Evolutionary conservation across 108 stramenopile genomes (phyloP).

Genomic region (Nitzschia putrida): DNA sequence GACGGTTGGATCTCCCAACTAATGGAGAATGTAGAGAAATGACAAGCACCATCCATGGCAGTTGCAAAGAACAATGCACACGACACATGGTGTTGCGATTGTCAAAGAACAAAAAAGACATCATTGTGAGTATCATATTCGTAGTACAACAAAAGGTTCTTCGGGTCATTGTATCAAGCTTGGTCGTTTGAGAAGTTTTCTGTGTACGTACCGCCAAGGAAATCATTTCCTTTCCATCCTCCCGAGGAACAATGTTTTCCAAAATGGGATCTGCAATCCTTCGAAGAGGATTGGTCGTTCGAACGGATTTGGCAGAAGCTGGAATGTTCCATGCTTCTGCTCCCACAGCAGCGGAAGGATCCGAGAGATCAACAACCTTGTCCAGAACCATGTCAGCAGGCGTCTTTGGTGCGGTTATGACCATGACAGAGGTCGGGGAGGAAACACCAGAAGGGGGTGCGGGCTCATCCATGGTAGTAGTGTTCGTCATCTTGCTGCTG

Average conservation of each 20-base stretch:
- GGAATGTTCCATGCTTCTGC: slow-evolving; percentile 44
- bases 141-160: no score
- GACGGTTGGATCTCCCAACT: slow-evolving; percentile 21
- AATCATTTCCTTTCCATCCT: slow-evolving; percentile 74
- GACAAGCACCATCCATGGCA: neutral
- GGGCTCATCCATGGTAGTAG: no score
- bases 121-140: no score
- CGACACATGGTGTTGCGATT: no score
- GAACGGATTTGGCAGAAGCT: slow-evolving; percentile 66
- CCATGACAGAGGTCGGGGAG: slow-evolving; percentile 7
- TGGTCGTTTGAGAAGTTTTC: neutral
- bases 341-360: no score
- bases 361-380: no score
- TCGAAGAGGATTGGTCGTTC: slow-evolving; percentile 86
- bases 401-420: no score
- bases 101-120: no score
- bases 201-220: slow-evolving; percentile 79
- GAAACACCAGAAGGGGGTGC: neutral
- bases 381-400: no score
- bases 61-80: no score
- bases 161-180: no score
- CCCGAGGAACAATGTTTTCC: slow-evolving; percentile 45
- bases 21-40: neutral
- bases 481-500: no score
- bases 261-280: slow-evolving; percentile 85